These are phyloP conservation scores for Trichoderma gracile DNA, from an alignment of 2,329 filamentous ascomycete genomes.

Conservation along the genomic window DNA sequence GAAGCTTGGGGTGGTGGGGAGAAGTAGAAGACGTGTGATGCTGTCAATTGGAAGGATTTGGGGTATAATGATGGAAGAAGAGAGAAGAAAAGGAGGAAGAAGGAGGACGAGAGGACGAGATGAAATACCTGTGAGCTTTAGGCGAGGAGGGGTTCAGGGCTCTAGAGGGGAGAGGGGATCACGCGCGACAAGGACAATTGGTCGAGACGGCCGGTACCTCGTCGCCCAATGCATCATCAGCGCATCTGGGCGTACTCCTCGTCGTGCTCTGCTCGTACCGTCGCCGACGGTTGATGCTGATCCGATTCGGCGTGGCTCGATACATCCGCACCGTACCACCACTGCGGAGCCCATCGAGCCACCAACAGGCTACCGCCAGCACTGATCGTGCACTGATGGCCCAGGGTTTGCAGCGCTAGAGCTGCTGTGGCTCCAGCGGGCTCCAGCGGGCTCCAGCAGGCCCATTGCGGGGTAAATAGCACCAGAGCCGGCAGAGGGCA, in stretches of 20 bases:
- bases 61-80: constrained; percentile 27
- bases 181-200: constrained; percentile 28
- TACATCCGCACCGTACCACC: constrained; percentile 19
- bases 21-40: constrained; percentile 26
- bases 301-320: constrained; percentile 17
- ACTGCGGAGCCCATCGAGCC: constrained; percentile 24
- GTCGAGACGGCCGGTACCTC: constrained; percentile 17
- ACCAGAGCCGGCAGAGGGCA: not conserved
- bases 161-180: constrained; percentile 23
- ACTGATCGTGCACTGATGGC: not conserved
- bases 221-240: constrained; percentile 18
- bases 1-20: constrained; percentile 19
- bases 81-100: constrained; percentile 30
- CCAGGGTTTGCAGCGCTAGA: constrained; percentile 14
- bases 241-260: not conserved
- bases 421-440: not conserved
- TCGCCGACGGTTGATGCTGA: not conserved
- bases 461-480: constrained; percentile 34
- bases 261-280: no score
- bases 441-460: constrained; percentile 4
- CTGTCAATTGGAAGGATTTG: constrained; percentile 27
- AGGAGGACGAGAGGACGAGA: constrained; percentile 29
- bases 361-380: constrained; percentile 8
- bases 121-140: constrained; percentile 28
- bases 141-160: constrained; percentile 25